Evolutionary conservation across 768 basidiomycete species (phyloP).

Genomic region (Tremella yokohamensis): DNA sequence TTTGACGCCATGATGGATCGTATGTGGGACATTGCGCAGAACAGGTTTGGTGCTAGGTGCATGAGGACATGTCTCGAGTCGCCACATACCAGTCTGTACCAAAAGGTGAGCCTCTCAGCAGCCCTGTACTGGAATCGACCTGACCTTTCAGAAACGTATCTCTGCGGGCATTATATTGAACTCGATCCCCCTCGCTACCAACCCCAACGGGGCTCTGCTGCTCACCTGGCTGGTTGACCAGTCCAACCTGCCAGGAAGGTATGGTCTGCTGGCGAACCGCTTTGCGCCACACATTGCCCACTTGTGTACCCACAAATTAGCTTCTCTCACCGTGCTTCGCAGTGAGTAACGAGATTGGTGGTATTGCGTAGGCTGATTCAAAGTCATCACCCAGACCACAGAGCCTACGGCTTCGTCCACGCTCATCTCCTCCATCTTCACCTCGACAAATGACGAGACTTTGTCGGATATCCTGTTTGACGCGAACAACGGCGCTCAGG

Average conservation of each 20-base stretch:
- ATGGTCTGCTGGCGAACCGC: constrained; percentile 86
- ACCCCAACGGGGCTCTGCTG: constrained; percentile 92
- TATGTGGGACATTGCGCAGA: constrained; percentile 95
- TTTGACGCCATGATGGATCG: constrained; percentile 98
- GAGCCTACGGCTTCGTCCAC: constrained; percentile 83
- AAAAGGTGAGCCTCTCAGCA: constrained; percentile 58
- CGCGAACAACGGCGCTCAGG: constrained; percentile 79
- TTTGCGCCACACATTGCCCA: constrained; percentile 96
- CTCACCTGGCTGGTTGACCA: constrained; percentile 96
- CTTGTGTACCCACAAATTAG: constrained; percentile 95
- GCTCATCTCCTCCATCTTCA: constrained; percentile 84
- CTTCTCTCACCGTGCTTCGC: constrained; percentile 87
- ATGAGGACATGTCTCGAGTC: constrained; percentile 96
- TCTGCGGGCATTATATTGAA: constrained; percentile 92
- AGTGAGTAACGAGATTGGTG: constrained; percentile 48
- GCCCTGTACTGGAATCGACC: neutral
- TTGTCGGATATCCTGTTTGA: constrained; percentile 90
- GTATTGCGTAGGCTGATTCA: neutral
- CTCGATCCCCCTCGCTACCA: constrained; percentile 94
- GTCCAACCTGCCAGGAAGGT: constrained; percentile 91
- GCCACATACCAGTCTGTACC: constrained; percentile 76
- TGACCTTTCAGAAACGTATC: constrained; percentile 64
- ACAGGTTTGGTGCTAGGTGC: constrained; percentile 93
- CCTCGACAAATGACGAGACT: constrained; percentile 82
- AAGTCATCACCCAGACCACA: constrained; percentile 86